Conservation (phyloP, 495 filamentous ascomycete species). For the Daldinia concentrica region DNA sequence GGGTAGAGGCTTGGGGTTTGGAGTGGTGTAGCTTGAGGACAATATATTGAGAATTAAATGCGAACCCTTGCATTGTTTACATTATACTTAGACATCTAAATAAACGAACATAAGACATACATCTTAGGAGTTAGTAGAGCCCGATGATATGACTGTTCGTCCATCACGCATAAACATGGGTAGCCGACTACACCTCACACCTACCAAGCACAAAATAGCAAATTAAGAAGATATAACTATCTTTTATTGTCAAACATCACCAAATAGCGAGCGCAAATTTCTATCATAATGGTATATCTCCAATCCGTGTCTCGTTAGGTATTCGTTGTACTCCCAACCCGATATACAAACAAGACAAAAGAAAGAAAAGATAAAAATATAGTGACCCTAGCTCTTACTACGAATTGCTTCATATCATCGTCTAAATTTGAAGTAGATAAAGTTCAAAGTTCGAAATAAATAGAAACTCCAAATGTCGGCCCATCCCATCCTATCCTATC, state of each 20-base stretch:
- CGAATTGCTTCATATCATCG: slow-evolving; percentile 34
- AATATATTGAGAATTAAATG: no score
- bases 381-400: neutral
- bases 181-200: no score
- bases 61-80: no score
- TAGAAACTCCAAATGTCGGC: neutral
- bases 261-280: slow-evolving; percentile 7
- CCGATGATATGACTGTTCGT: neutral
- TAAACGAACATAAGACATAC: neutral
- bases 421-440: slow-evolving; percentile 23
- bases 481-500: neutral
- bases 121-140: no score
- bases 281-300: slow-evolving; percentile 27
- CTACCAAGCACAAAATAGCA: neutral
- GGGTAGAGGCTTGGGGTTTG: no score
- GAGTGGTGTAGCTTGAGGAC: no score
- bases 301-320: slow-evolving; percentile 17
- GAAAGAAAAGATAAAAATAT: neutral
- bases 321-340: slow-evolving; percentile 6
- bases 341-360: slow-evolving; percentile 16
- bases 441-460: neutral
- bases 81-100: no score
- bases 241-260: neutral
- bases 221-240: neutral
- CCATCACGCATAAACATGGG: neutral